Conservation (phyloP, 169 alveolate genomes). For the Cryptosporidium parvum region DNA sequence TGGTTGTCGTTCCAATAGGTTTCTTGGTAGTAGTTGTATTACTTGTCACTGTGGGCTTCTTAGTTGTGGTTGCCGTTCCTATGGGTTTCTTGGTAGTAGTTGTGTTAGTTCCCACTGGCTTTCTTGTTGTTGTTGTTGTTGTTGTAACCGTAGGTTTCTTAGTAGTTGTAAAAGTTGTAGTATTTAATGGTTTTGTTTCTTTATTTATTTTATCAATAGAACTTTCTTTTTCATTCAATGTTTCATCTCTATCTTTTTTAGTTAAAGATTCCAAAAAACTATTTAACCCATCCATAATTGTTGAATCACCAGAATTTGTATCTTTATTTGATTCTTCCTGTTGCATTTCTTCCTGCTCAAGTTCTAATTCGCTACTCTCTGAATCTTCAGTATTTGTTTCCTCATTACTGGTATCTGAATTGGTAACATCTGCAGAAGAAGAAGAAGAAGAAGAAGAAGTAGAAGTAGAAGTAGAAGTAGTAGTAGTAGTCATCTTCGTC, state of each 20-base stretch:
- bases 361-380: neutral
- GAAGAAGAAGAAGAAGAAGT: neutral
- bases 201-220: no score
- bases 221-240: no score
- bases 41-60: neutral
- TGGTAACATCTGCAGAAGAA: no score
- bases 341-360: neutral
- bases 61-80: neutral
- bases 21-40: constrained; percentile 1
- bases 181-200: no score
- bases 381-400: neutral
- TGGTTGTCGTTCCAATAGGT: neutral
- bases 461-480: neutral
- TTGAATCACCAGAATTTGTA: neutral
- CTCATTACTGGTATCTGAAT: no score
- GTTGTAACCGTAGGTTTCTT: no score
- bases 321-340: neutral
- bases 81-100: neutral
- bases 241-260: no score
- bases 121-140: no score
- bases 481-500: neutral
- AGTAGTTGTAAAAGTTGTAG: no score
- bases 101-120: neutral
- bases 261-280: neutral
- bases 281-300: neutral